These are phyloP conservation scores for Bretziella fagacearum DNA, from an alignment of 2,329 filamentous ascomycete species.

Conservation along the genomic window DNA sequence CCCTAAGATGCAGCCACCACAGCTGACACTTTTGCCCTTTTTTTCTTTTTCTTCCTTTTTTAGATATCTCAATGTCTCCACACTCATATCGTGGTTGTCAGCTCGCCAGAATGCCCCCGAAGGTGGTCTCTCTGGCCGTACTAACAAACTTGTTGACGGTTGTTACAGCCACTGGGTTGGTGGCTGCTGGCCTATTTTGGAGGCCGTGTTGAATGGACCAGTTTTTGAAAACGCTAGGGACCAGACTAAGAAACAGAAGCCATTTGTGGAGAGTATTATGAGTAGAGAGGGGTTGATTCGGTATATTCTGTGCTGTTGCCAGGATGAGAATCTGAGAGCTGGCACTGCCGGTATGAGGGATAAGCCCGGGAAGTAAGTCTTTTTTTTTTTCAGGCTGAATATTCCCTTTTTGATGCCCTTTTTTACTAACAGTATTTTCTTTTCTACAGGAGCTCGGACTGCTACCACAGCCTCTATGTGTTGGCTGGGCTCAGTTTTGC, in stretches of 20 bases:
- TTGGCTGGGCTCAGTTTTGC: slow-evolving; percentile 69
- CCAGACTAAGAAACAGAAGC: slow-evolving; percentile 14
- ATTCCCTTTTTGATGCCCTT: not conserved
- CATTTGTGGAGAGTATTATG: slow-evolving; percentile 40
- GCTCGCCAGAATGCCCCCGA: slow-evolving; percentile 80
- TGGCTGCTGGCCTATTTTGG: slow-evolving; percentile 79
- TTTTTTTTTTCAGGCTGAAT: not conserved
- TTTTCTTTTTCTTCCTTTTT: not conserved
- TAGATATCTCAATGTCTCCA: slow-evolving; percentile 60
- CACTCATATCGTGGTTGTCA: slow-evolving; percentile 74
- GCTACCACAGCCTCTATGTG: slow-evolving; percentile 88
- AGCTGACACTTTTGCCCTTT: not conserved
- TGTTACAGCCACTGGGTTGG: slow-evolving; percentile 99
- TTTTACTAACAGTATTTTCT: not conserved
- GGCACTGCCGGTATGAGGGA: slow-evolving; percentile 57
- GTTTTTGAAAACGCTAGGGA: not conserved
- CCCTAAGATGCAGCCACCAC: not conserved
- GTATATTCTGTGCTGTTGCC: slow-evolving; percentile 82
- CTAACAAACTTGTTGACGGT: slow-evolving; percentile 94
- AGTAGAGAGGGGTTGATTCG: slow-evolving; percentile 70
- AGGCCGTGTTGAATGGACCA: slow-evolving; percentile 52
- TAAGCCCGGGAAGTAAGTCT: slow-evolving; percentile 71
- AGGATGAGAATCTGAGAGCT: slow-evolving; percentile 47
- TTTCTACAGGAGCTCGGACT: slow-evolving; percentile 49
- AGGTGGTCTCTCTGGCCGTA: slow-evolving; percentile 81